Evolutionary conservation across 2,329 filamentous ascomycete genomes (phyloP).

Genomic region (Penicillium psychrosexuale): DNA sequence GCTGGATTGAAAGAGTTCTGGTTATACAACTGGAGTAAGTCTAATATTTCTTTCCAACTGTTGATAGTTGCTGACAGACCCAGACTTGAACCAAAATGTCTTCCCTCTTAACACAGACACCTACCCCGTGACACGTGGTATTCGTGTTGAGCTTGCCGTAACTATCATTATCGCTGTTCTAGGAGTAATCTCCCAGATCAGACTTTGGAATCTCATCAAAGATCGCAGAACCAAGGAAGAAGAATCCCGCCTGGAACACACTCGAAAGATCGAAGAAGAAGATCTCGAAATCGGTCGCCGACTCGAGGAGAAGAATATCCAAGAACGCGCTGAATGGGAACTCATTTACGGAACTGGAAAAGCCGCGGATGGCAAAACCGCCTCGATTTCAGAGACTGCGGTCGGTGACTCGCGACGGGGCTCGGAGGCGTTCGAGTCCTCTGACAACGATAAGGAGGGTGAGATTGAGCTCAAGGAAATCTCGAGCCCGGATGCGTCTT

Average conservation of each 20-base stretch:
- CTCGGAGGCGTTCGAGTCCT: conserved; percentile 17
- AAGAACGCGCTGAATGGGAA: conserved; percentile 65
- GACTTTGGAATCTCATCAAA: conserved; percentile 76
- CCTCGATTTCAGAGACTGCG: conserved; percentile 29
- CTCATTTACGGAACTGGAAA: conserved; percentile 65
- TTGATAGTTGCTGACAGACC: conserved; percentile 9
- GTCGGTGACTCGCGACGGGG: conserved; percentile 21
- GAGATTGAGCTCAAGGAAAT: conserved; percentile 27
- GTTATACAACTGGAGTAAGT: conserved; percentile 79
- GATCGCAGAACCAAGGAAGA: conserved; percentile 49
- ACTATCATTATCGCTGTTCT: conserved; percentile 71
- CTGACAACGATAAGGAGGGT: conserved; percentile 22
- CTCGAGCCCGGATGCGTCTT: conserved; percentile 16
- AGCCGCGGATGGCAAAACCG: conserved; percentile 29
- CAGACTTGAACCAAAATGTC: conserved; percentile 68
- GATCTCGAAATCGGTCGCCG: conserved; percentile 69
- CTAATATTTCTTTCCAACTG: neutral
- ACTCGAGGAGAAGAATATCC: conserved; percentile 45
- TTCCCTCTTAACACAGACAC: conserved; percentile 75
- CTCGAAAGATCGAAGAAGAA: conserved; percentile 57
- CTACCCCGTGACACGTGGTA: conserved; percentile 82
- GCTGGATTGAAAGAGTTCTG: conserved; percentile 96
- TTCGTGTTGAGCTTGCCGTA: conserved; percentile 77
- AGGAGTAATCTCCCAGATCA: conserved; percentile 79
- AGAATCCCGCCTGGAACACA: conserved; percentile 48